Conservation (phyloP, 345 rosid species). For the Hirschfeldia incana region DNA sequence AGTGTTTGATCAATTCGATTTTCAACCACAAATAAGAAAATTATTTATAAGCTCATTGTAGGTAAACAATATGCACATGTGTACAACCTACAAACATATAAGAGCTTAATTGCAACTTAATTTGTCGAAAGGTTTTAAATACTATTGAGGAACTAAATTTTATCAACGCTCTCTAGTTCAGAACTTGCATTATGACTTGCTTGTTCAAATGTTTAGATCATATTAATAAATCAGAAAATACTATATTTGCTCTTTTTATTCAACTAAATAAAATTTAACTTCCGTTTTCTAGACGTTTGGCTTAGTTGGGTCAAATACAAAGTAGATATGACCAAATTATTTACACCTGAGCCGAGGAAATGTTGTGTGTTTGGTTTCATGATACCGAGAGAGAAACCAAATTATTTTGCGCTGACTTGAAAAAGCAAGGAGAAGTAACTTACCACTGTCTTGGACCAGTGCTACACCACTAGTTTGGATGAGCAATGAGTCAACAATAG, state of each 20-base stretch:
- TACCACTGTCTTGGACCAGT: conserved; percentile 42
- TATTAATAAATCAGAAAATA: too few relatives aligned
- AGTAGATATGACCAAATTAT: too few relatives aligned
- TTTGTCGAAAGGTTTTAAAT: neutral
- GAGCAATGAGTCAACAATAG: conserved; percentile 47
- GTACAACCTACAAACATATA: conserved; percentile 1
- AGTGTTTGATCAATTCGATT: neutral
- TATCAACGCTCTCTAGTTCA: neutral
- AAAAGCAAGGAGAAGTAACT: neutral
- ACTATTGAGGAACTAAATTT: neutral
- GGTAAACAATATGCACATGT: conserved; percentile 28
- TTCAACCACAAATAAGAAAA: conserved; percentile 20
- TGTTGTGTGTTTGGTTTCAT: too few relatives aligned
- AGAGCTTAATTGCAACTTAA: neutral
- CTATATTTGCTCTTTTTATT: too few relatives aligned
- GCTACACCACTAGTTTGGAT: conserved; percentile 39
- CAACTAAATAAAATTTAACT: too few relatives aligned
- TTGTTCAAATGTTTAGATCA: neutral
- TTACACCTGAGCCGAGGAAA: too few relatives aligned
- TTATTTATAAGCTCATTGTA: conserved; percentile 17
- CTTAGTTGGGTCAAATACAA: too few relatives aligned
- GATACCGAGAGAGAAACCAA: too few relatives aligned
- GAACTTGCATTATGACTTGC: neutral
- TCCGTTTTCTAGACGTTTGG: too few relatives aligned
- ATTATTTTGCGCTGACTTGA: neutral